Conservation (phyloP, 176 grass and related monocot species). For the Triticum timopheevii region DNA sequence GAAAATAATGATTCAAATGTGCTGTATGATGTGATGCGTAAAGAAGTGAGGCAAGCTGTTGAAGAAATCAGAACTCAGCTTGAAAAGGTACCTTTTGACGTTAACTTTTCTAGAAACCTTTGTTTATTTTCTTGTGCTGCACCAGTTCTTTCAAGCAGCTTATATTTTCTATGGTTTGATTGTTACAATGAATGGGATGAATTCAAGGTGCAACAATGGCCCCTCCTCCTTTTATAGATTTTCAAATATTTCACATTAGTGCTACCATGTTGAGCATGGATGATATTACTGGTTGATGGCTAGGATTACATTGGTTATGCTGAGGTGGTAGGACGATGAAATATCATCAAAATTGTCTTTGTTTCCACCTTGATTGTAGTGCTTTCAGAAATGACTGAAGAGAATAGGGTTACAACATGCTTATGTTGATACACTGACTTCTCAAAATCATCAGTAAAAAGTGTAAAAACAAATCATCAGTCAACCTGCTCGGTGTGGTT, state of each 20-base stretch:
- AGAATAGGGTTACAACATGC: not conserved
- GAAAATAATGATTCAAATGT: constrained; percentile 32
- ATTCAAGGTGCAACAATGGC: not conserved
- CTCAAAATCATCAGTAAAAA: not conserved
- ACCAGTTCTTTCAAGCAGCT: not conserved
- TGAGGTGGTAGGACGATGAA: not conserved
- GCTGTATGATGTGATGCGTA: constrained; percentile 76
- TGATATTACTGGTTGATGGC: not conserved
- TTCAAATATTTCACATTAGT: not conserved
- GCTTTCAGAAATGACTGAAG: not conserved
- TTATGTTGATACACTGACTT: not conserved
- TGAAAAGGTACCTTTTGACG: constrained; percentile 51
- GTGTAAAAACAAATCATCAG: not conserved
- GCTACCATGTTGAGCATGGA: not conserved
- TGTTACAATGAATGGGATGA: not conserved
- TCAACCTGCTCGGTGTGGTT: not conserved
- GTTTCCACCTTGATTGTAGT: not conserved
- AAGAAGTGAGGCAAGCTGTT: constrained; percentile 89
- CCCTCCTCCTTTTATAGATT: not conserved
- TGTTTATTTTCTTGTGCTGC: constrained; percentile 18
- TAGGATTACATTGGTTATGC: not conserved
- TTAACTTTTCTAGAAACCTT: not conserved
- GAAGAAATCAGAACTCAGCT: constrained; percentile 82
- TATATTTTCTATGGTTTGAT: not conserved
- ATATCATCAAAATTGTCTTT: not conserved